phyloP scores from a whole-genome alignment of 306 rosid genomes.

The Quercus alba region DNA sequence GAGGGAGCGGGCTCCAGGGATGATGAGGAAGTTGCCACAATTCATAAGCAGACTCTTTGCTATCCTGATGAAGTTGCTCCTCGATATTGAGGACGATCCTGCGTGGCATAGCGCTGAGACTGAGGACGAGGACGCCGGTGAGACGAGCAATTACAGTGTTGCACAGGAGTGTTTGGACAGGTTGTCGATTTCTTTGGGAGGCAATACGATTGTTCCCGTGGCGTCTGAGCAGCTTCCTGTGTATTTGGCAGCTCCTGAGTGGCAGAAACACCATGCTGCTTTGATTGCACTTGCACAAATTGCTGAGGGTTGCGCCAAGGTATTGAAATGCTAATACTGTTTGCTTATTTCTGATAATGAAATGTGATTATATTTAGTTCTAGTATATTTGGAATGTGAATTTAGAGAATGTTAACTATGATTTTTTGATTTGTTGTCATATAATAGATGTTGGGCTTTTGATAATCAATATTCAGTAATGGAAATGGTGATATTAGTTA shows the following conservation, averaged over 20 bases:
- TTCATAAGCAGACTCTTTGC: conserved; percentile 84
- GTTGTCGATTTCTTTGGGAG: conserved; percentile 86
- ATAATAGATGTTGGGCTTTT: too few species aligned
- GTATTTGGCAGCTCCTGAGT: conserved; percentile 81
- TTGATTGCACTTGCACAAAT: conserved; percentile 87
- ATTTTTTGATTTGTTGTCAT: too few species aligned
- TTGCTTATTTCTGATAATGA: background rate
- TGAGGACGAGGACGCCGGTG: conserved; percentile 92
- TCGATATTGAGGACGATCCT: conserved; percentile 87
- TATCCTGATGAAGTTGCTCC: conserved; percentile 77
- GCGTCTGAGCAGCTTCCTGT: conserved; percentile 88
- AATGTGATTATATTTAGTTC: background rate
- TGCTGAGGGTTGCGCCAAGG: conserved; percentile 95
- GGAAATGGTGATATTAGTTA: background rate
- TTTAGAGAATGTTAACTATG: background rate
- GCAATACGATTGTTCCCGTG: conserved; percentile 94
- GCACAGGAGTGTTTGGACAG: conserved; percentile 97
- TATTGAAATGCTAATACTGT: conserved; percentile 10
- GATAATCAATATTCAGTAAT: background rate
- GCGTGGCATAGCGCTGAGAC: conserved; percentile 82
- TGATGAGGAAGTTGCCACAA: conserved; percentile 98
- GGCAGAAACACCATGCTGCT: conserved; percentile 96
- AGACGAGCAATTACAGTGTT: conserved; percentile 81
- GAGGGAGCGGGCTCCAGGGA: conserved; percentile 91
- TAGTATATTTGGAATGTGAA: background rate